Conservation (phyloP, 495 filamentous ascomycete species). For the Mycothermus thermophilus region DNA sequence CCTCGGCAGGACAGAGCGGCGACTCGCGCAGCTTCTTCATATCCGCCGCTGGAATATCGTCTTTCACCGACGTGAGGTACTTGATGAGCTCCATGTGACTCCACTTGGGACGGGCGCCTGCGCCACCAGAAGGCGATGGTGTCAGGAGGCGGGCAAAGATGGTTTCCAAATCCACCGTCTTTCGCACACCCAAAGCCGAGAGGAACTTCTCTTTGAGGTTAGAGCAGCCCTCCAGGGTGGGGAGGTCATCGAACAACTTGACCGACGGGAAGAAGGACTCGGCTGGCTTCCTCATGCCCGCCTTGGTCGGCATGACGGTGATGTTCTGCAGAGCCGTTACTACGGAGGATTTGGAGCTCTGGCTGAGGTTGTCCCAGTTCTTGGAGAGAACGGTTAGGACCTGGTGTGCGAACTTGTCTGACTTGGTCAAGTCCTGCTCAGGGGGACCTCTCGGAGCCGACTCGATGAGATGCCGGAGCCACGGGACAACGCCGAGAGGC, state of each 20-base stretch:
- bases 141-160: slow-evolving; percentile 78
- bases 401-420: slow-evolving; percentile 58
- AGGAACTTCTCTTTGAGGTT: slow-evolving; percentile 84
- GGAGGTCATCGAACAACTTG: slow-evolving; percentile 85
- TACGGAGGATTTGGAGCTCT: slow-evolving; percentile 49
- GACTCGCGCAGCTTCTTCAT: slow-evolving; percentile 62
- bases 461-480: slow-evolving; percentile 66
- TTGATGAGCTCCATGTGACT: slow-evolving; percentile 89
- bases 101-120: slow-evolving; percentile 49
- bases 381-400: slow-evolving; percentile 74
- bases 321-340: slow-evolving; percentile 45
- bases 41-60: slow-evolving; percentile 80
- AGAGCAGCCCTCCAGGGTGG: slow-evolving; percentile 57
- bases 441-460: slow-evolving; percentile 31
- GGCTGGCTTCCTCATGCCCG: slow-evolving; percentile 73
- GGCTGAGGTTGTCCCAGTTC: slow-evolving; percentile 65
- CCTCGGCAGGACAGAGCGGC: slow-evolving; percentile 71
- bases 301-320: slow-evolving; percentile 77
- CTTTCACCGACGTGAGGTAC: slow-evolving; percentile 76
- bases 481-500: slow-evolving; percentile 65
- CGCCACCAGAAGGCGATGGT: slow-evolving; percentile 24
- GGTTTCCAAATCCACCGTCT: slow-evolving; percentile 81
- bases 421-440: slow-evolving; percentile 46
- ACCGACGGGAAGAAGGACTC: slow-evolving; percentile 91
- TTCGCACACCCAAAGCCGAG: slow-evolving; percentile 61